phyloP scores from a whole-genome alignment of 2,329 filamentous ascomycete genomes.

The Cladorrhinum sp. region DNA sequence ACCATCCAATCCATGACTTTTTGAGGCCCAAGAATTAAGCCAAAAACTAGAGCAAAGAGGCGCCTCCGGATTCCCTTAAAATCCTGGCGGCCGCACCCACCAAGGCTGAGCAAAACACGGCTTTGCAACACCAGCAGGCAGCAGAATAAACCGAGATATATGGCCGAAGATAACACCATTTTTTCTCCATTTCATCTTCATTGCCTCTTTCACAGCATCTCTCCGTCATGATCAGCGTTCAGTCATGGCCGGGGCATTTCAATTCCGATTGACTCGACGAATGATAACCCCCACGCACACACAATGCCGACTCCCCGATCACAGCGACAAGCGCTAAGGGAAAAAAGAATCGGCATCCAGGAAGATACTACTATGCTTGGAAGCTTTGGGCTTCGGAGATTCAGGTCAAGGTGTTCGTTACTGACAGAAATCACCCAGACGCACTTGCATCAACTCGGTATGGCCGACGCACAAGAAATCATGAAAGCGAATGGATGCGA shows the following conservation, averaged over 20 bases:
- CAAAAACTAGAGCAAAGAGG: not conserved
- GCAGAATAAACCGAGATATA: not conserved
- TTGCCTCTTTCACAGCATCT: not conserved
- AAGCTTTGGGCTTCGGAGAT: not conserved
- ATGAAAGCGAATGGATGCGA: not conserved
- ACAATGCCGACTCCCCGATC: not conserved
- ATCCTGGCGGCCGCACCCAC: constrained; percentile 7
- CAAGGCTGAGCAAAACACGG: constrained; percentile 4
- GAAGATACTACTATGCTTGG: not conserved
- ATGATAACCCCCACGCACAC: not conserved
- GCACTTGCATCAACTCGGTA: not conserved
- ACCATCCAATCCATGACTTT: not conserved
- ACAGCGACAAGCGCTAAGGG: not conserved
- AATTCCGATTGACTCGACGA: not conserved
- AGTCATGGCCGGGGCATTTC: not conserved
- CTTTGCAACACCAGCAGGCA: constrained; percentile 5
- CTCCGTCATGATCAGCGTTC: not conserved
- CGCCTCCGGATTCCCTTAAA: not conserved
- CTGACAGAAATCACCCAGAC: not conserved
- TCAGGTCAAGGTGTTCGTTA: not conserved
- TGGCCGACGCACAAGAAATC: not conserved
- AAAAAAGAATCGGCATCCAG: not conserved
- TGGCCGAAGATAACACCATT: no score
- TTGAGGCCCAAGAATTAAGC: not conserved
- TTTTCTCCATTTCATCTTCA: no score